Base-by-base conservation (phyloP, 768 basidiomycete genomes). In the Filobasidium wieringae region DNA sequence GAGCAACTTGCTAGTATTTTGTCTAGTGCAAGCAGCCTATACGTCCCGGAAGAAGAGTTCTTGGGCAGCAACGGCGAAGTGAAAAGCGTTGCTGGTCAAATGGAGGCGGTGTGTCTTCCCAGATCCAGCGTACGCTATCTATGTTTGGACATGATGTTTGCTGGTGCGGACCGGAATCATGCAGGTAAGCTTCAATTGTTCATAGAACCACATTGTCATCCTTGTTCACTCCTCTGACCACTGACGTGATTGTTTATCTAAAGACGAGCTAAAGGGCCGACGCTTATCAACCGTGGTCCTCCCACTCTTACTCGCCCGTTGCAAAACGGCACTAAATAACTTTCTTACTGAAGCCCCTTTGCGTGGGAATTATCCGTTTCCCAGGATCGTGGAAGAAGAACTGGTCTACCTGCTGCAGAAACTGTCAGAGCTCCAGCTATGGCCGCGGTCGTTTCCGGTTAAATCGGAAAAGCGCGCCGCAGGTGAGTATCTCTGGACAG, bases 111-210 rank as follows among this genome's bases (percentile, higher is more conserved):
- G 14, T 69, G 81, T 24, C 75, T 85, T 29, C 84, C 85, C 1
- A 77, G 89, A 36, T 90, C 92, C 70, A 79, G 88, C 7, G 92
- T 92, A 69, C 84, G 87, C 7, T 91, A 88, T 75, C 92, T 89
- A 89, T 90, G 87, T 68, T 84, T 92, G 56, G 89, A 93, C 66
- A 75, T 91, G 11, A 70, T 93, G 32, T 91, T 92, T 72, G 2
- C 43, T 19, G 29, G 43, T 24, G 43, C 43, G 36, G 36, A 37
- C 9, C 11, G 36, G 36, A 78, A 86, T 27, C n/a, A n/a, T n/a
- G n/a, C n/a, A n/a, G n/a, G n/a, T n/a, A n/a, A n/a, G n/a, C n/a
- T n/a, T n/a, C n/a, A n/a, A n/a, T n/a, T n/a, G n/a, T n/a, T n/a
- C n/a, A n/a, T n/a, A n/a, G n/a, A n/a, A n/a, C n/a, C n/a, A n/a